phyloP scores from a whole-genome alignment of 192 early-diverging fungal genomes.

The Blastocladiella britannica region DNA sequence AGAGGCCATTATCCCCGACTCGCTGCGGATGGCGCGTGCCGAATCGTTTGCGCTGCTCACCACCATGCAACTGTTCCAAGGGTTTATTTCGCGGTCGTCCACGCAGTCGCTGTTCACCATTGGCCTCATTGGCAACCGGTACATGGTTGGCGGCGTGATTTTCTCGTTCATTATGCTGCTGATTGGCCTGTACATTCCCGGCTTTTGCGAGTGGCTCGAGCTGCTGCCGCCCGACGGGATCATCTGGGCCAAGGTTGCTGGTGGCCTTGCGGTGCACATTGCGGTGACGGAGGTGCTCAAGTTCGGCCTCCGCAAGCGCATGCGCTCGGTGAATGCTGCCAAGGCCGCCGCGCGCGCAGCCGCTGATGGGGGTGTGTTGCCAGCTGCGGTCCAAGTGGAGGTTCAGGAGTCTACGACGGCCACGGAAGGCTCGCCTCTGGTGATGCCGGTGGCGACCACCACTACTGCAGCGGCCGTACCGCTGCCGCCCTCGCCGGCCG shows the following conservation, averaged over 20 bases:
- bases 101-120: constrained; percentile 48
- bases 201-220: constrained; percentile 32
- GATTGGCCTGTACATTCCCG: constrained; percentile 59
- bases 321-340: too few relatives aligned
- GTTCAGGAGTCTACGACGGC: too few relatives aligned
- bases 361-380: too few relatives aligned
- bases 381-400: too few relatives aligned
- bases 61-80: constrained; percentile 68
- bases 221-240: constrained; percentile 28
- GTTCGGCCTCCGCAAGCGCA: constrained; percentile 25
- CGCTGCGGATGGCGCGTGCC: constrained; percentile 20
- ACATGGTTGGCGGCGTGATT: constrained; percentile 57
- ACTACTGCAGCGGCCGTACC: too few relatives aligned
- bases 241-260: constrained; percentile 42
- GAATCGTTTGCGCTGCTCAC: constrained; percentile 62
- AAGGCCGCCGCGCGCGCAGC: too few relatives aligned
- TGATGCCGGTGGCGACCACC: too few relatives aligned
- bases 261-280: constrained; percentile 29
- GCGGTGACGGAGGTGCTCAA: constrained; percentile 39
- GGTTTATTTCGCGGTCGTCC: constrained; percentile 61
- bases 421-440: too few relatives aligned
- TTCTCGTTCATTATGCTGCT: constrained; percentile 47
- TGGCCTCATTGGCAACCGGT: constrained; percentile 52
- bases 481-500: too few relatives aligned
- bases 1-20: constrained; percentile 5